These are phyloP conservation scores for Hyaloscypha bicolor DNA, from an alignment of 495 filamentous ascomycete species.

Conservation along the genomic window DNA sequence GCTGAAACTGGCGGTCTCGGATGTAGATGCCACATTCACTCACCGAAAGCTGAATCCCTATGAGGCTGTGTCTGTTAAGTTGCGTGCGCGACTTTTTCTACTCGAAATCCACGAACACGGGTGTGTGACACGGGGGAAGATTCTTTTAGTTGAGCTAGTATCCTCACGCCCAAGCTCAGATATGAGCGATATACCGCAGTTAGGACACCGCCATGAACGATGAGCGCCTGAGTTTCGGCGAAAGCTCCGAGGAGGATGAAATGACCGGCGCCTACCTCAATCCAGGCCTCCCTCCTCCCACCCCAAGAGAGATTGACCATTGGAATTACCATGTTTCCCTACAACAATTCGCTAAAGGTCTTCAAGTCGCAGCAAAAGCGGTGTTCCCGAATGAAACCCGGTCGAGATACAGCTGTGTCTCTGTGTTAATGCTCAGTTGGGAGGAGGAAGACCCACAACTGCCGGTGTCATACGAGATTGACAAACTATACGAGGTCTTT, in stretches of 20 bases:
- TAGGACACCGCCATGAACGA: background rate
- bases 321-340: background rate
- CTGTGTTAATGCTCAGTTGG: background rate
- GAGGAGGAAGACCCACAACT: constrained; percentile 9
- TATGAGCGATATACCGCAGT: background rate
- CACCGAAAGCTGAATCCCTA: too few relatives aligned
- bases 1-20: too few relatives aligned
- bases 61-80: too few relatives aligned
- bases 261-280: background rate
- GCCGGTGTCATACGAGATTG: constrained; percentile 2
- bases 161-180: background rate
- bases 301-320: background rate
- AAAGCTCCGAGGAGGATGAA: background rate
- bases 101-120: too few relatives aligned
- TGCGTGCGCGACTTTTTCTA: too few relatives aligned
- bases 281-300: background rate
- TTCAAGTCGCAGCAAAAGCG: background rate
- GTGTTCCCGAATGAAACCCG: background rate
- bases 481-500: background rate
- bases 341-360: background rate
- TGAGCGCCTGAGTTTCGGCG: background rate
- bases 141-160: background rate
- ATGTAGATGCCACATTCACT: too few relatives aligned
- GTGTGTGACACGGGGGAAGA: too few relatives aligned
- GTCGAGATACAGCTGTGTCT: background rate